These are phyloP conservation scores for Ceratorhiza oryzae-sativae DNA, from an alignment of 1,284 basidiomycete species.

Conservation along the genomic window DNA sequence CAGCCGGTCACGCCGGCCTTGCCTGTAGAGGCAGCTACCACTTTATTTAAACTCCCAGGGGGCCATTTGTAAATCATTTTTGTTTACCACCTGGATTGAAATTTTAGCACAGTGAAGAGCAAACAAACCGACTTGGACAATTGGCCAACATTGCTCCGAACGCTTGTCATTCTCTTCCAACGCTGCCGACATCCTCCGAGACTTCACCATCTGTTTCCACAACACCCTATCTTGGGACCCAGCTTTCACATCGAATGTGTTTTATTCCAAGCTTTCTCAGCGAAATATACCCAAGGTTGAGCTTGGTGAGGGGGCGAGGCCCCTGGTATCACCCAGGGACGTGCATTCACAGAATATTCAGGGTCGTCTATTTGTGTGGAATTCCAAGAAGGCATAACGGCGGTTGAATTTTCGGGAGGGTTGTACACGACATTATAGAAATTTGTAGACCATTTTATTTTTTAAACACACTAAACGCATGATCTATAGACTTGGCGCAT, in stretches of 20 bases:
- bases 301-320: no score
- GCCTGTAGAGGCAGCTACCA: no score
- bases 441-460: no score
- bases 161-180: neutral
- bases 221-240: no score
- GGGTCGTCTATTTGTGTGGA: no score
- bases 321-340: no score
- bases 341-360: no score
- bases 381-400: no score
- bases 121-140: neutral
- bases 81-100: neutral
- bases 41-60: no score
- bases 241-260: neutral
- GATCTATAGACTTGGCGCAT: neutral
- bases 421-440: neutral
- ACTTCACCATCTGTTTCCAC: neutral
- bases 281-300: neutral
- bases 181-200: neutral
- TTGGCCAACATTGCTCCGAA: neutral
- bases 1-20: neutral
- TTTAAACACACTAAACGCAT: no score
- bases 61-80: no score
- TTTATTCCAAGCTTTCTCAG: neutral
- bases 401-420: no score
- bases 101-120: constrained; percentile 3